Evolutionary conservation across 495 filamentous ascomycete genomes (phyloP).

Genomic region (Trichoderma erinaceum): DNA sequence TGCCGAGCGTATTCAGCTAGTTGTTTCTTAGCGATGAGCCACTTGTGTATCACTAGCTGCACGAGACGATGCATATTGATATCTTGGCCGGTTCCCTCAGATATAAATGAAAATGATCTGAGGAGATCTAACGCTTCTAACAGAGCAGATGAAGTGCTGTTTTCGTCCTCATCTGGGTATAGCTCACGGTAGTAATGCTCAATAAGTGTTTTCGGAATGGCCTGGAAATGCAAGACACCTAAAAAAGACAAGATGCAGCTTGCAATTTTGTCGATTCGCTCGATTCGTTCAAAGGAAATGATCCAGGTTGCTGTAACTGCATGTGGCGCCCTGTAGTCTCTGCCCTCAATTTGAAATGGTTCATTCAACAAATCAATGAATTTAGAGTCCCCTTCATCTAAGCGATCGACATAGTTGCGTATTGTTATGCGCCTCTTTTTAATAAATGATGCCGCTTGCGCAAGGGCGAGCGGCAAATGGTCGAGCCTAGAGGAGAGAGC

Average conservation of each 20-base stretch:
- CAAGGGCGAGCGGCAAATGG: slow-evolving; percentile 43
- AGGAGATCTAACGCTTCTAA: slow-evolving; percentile 33
- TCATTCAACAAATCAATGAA: slow-evolving; percentile 24
- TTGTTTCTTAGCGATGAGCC: slow-evolving; percentile 31
- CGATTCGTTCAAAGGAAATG: slow-evolving; percentile 38
- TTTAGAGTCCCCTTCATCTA: slow-evolving; percentile 25
- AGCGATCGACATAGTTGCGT: slow-evolving; percentile 29
- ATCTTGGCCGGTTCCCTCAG: slow-evolving; percentile 18
- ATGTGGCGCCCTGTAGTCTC: slow-evolving; percentile 29
- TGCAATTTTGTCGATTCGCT: slow-evolving; percentile 29
- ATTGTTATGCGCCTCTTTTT: slow-evolving; percentile 32
- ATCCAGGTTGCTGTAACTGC: slow-evolving; percentile 36
- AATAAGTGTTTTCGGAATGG: slow-evolving; percentile 35
- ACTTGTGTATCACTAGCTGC: slow-evolving; percentile 40
- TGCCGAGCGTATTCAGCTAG: slow-evolving; percentile 28
- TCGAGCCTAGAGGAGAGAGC: slow-evolving; percentile 34
- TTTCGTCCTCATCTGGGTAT: background rate
- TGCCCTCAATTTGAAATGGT: slow-evolving; percentile 23
- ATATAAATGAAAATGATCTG: slow-evolving; percentile 39
- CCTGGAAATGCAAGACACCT: slow-evolving; percentile 36
- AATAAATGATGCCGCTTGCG: slow-evolving; percentile 47
- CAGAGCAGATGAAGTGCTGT: slow-evolving; percentile 22
- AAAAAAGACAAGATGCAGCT: slow-evolving; percentile 40
- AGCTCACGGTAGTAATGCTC: slow-evolving; percentile 21
- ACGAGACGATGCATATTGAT: slow-evolving; percentile 41